Base-by-base conservation (phyloP, 2,329 filamentous ascomycete species). In the Sporothrix sp. region DNA sequence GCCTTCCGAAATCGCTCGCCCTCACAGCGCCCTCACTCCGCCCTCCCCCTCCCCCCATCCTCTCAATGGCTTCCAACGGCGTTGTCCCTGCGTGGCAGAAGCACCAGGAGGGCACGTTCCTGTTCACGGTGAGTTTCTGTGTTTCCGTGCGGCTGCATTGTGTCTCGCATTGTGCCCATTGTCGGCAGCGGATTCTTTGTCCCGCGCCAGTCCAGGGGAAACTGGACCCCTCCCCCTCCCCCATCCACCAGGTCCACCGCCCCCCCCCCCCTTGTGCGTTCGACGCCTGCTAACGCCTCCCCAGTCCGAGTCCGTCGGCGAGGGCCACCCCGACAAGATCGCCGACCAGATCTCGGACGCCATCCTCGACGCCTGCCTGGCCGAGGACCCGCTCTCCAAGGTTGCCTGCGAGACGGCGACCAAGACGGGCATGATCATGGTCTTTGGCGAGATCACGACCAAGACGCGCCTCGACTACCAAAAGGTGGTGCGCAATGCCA, bases 381-480 rank as follows among this genome's bases (percentile, higher is more conserved):
- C 78, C 57, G 85, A 93, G 72, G 93, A 98, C 70, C 91, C 91
- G 60, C 82, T 96, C 67, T 97, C 93, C 78, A 98, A 97, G 81
- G 85, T 97, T 63, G 93, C 93, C 69, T 98, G 93, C 73, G 93
- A 98, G 80, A 96, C 91, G 61, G 93, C 93, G 65, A 95, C 93
- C 76, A 98, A 98, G 87, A 98, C 93, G 62, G 93, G 93, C 72
- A 87, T 98, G 93, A 79, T 98, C 72, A 97, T 98, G 93, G 84
- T 95, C 69, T 95, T 95, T 59, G 89, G 89, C 73, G 93, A 98
- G 72, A 98, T 98, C 72, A 94, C 89, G 72, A 97, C 93, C 76
- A 93, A 95, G 78, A 84, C 91, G 72, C 79, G 76, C 61, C 76
- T 97, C 63, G 93, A 98, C 79, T 98, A 96, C 85, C 93, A 98